phyloP scores from a whole-genome alignment of 129 eudicot species.

The Erigeron canadensis region DNA sequence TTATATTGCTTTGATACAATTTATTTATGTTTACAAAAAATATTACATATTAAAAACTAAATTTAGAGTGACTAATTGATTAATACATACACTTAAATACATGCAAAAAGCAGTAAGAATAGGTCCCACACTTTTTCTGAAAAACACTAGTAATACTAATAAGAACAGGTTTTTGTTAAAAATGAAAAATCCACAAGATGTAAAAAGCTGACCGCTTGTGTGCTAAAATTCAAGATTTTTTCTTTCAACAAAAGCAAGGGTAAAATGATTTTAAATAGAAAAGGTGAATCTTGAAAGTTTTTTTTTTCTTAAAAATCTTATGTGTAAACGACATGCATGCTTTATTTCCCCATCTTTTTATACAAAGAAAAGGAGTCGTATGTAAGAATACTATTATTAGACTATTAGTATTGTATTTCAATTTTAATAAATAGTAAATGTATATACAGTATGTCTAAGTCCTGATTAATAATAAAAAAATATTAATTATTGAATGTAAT shows the following conservation, averaged over 20 bases:
- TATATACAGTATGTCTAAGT: too few relatives aligned
- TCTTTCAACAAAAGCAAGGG: neutral
- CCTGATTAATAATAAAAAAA: too few relatives aligned
- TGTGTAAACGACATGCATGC: slow-evolving; percentile 22
- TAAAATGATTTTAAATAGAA: slow-evolving; percentile 10
- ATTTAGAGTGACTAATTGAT: too few relatives aligned
- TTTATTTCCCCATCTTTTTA: slow-evolving; percentile 18
- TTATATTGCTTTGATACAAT: too few relatives aligned
- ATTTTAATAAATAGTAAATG: too few relatives aligned
- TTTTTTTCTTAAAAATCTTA: slow-evolving; percentile 2
- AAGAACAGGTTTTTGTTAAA: neutral
- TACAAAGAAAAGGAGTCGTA: neutral
- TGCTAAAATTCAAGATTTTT: neutral
- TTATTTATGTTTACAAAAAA: too few relatives aligned
- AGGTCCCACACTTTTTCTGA: neutral
- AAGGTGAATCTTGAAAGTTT: slow-evolving; percentile 7
- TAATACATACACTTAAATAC: too few relatives aligned
- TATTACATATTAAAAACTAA: too few relatives aligned
- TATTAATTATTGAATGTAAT: too few relatives aligned
- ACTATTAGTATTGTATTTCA: too few relatives aligned
- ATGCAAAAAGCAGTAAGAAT: too few relatives aligned
- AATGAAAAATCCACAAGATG: neutral
- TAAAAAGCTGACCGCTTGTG: slow-evolving; percentile 4
- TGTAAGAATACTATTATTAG: too few relatives aligned
- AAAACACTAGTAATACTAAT: neutral